These are phyloP conservation scores for Dendrothele bispora DNA, from an alignment of 768 basidiomycete genomes.

Conservation along the genomic window DNA sequence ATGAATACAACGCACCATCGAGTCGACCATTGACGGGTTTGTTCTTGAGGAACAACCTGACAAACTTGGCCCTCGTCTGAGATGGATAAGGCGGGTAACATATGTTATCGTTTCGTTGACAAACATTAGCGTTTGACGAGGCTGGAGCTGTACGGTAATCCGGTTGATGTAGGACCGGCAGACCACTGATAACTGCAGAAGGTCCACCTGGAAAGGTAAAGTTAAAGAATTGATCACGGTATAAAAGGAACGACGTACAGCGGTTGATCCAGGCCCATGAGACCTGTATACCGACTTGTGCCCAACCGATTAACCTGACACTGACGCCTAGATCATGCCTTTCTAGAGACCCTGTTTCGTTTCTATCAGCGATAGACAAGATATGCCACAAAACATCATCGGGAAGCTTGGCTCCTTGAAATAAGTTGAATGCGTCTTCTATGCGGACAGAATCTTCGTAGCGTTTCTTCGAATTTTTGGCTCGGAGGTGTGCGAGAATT, in stretches of 20 bases:
- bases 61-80: not conserved
- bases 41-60: not conserved
- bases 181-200: not conserved
- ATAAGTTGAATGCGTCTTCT: not conserved
- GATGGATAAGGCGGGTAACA: not conserved
- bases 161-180: not conserved
- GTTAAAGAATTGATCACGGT: not conserved
- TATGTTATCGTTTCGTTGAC: too few relatives aligned
- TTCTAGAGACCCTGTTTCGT: not conserved
- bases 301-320: not conserved
- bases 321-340: not conserved
- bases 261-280: not conserved
- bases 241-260: not conserved
- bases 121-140: not conserved
- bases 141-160: not conserved
- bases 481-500: not conserved
- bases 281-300: not conserved
- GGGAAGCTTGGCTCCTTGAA: not conserved
- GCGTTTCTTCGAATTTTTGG: not conserved
- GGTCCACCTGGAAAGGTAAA: not conserved
- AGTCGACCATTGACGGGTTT: not conserved
- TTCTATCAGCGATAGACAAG: not conserved
- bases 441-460: not conserved
- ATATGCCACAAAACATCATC: not conserved
- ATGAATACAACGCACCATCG: not conserved